phyloP scores from a whole-genome alignment of 345 rosid genomes.

The Eucalyptus marginata region DNA sequence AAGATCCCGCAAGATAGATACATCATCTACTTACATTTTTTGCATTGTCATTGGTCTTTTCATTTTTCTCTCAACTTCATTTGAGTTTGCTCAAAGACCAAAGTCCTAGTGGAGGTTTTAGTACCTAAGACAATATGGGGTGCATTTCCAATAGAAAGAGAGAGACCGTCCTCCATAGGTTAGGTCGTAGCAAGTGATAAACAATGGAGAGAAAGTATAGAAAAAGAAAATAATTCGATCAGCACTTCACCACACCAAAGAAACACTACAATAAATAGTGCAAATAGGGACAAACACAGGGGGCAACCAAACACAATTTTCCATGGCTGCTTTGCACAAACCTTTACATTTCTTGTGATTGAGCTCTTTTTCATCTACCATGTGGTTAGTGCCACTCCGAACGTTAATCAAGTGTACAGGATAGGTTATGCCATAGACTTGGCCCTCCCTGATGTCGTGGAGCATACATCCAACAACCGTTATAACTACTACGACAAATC shows the following conservation, averaged over 20 bases:
- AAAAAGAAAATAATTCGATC: no score
- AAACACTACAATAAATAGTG: neutral
- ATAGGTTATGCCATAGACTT: neutral
- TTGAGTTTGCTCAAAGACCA: neutral
- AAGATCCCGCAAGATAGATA: neutral
- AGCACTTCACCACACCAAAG: no score
- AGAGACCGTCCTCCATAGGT: neutral
- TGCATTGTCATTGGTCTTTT: neutral
- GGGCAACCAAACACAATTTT: neutral
- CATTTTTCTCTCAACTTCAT: neutral
- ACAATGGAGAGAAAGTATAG: no score
- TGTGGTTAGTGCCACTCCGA: neutral
- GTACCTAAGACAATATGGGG: neutral
- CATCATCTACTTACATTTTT: neutral
- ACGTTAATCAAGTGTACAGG: neutral
- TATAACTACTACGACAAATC: no score
- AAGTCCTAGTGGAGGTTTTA: neutral
- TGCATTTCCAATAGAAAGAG: neutral
- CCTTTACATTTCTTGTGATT: no score
- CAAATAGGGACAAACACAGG: neutral
- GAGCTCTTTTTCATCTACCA: no score
- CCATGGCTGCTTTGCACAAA: neutral
- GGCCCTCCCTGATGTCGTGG: no score
- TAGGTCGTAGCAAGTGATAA: no score
- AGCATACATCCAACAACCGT: accelerated